Evolutionary conservation across 2,329 filamentous ascomycete species (phyloP), one percentile per base, ranked within the genome.

Genomic region (Tolypocladium paradoxum): DNA sequence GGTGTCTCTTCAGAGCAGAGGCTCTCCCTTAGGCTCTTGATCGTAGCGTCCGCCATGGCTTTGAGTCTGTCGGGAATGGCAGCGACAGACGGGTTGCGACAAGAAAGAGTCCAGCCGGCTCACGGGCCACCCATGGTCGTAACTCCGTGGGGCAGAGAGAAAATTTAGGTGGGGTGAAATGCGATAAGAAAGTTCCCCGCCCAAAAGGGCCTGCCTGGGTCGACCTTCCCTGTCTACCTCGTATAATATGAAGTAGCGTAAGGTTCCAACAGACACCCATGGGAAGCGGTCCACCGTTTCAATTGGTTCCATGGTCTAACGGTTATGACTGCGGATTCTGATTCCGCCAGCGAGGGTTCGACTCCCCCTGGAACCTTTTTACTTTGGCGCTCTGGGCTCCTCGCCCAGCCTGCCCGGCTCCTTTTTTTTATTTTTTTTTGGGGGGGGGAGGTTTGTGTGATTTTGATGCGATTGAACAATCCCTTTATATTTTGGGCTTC

Each of bases 1-100:
- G 91, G 84, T 57, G 88, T 86, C 16, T 79, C 73, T 74, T 97
- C 93, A 49, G 87, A 86, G 62, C 80, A 85, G 55, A 99, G 83
- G 55, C 85, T 87, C 64, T 86, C 79, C 65, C 90, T 85, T 51
- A 95, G 79, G 54, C 77, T 74, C 53, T 74, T 64, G 60, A 90
- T 78, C 47, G 81, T 83, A 12, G 72, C 50, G 35, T 59, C 64
- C 47, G 61, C 53, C 61, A 64, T 66, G 31, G 24, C 40, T 38
- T 20, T 37, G 11, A 24, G 3, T 48, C 14, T 24, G 24, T 50
- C 22, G 43, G 45, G 16, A n/a, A 31, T 20, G 43, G 18, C 24
- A 46, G 43, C 43, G 24, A 14, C 18, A n/a, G 18, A 20, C 14
- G 43, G 11, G 43, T 6, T 47, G 43, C 43, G 18, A 47, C 43